Evolutionary conservation across 73 alveolate genomes (phyloP).

Genomic region (Urostyla sp.): DNA sequence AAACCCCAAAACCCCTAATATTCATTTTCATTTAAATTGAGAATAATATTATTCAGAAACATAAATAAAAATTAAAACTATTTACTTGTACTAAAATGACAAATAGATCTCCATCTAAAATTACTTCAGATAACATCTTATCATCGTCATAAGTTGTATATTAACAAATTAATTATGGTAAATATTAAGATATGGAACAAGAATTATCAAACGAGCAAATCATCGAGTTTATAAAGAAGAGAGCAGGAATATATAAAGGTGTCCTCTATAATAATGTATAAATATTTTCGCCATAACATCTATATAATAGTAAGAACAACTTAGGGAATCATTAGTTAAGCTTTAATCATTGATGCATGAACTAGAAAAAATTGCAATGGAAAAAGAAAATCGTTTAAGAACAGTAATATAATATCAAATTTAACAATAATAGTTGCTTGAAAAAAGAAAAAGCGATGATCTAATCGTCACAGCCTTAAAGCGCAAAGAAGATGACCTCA

Average conservation of each 20-base stretch:
- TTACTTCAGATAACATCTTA: neutral
- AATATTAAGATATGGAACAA: slow-evolving; percentile 35
- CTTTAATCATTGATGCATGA: too few species aligned
- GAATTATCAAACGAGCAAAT: slow-evolving; percentile 1
- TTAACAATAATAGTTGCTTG: slow-evolving; percentile 9
- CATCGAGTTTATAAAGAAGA: neutral
- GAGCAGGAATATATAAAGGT: too few species aligned
- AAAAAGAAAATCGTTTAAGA: too few species aligned
- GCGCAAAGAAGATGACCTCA: neutral
- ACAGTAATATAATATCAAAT: too few species aligned
- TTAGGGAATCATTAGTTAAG: too few species aligned
- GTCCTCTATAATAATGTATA: too few species aligned
- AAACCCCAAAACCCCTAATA: too few species aligned
- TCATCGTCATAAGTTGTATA: neutral
- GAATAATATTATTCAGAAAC: too few species aligned
- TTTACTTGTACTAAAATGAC: neutral
- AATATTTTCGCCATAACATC: too few species aligned
- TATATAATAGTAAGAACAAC: too few species aligned
- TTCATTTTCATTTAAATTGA: too few species aligned
- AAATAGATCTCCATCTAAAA: slow-evolving; percentile 29
- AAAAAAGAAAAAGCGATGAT: slow-evolving; percentile 16
- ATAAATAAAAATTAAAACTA: neutral
- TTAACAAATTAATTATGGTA: neutral
- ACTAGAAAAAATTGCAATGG: too few species aligned
- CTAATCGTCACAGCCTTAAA: neutral